Base-by-base conservation (phyloP, 352 stramenopile genomes). In the Peronospora tabacina region DNA sequence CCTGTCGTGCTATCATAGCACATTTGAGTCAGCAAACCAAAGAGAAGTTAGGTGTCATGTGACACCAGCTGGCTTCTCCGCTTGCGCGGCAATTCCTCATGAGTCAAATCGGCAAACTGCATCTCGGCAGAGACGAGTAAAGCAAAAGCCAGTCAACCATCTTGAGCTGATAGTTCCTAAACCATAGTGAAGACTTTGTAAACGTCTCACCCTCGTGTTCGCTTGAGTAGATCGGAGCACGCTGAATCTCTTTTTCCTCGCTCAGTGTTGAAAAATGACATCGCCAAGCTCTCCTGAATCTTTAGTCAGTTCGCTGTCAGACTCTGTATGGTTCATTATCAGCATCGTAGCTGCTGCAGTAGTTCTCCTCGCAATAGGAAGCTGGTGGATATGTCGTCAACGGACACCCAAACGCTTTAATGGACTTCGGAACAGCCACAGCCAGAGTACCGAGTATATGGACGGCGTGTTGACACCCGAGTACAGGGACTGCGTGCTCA, bases 401-500 rank as follows among this genome's bases (percentile, higher is more conserved):
- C 55, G 15, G 29, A 46, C 7, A 33, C 40, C 30, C 43, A 57
- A 61, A 39, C 55, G 52, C 1, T 16, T 48, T 0, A 44, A 52
- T 38, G 32, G 38, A 47, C 42, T 34, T 30, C 39, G 9, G 16
- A 54, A 35, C 30, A 58, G 37, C 35, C 64, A 35, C 30, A 58
- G 37, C 33, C 64, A 53, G 30, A 64, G 42, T 39, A 65, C 56
- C 20, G 55, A 69, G 49, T 73, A 67, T 41, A 49, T 68, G 36
- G 56, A 70, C 36, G 66, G 42, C 40, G 48, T 58, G 8, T 12
- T 67, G 26, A 70, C 60, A 1, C 60, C 60, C 11, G 55, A 67
- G 49, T 73, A 67, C 33, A 49, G 64, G 36, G 56, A 70, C 32
- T 70, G 42, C 40, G 48, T 58, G 8, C n/a, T 67, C 20, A 70